phyloP scores from a whole-genome alignment of 176 grass and related monocot genomes.

The Lolium perenne region DNA sequence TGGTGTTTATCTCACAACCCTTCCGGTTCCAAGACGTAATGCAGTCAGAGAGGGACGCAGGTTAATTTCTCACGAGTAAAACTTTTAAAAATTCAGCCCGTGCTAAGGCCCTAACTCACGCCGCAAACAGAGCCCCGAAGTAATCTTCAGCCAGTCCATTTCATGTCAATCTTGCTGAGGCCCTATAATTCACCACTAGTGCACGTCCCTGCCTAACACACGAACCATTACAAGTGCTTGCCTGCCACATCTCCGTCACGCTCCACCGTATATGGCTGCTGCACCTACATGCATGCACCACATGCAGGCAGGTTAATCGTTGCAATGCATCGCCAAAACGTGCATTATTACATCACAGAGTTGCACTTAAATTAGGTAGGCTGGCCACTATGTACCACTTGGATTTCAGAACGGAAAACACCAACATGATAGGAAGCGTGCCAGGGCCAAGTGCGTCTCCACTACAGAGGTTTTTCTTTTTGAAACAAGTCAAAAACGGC shows the following conservation, averaged over 20 bases:
- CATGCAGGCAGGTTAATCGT: background rate
- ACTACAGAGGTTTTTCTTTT: background rate
- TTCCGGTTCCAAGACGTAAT: background rate
- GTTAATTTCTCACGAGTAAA: background rate
- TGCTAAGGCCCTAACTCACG: background rate
- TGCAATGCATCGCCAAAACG: slow-evolving; percentile 17
- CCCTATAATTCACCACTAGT: background rate
- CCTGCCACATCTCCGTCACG: background rate
- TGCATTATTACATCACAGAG: background rate
- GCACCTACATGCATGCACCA: slow-evolving; percentile 13
- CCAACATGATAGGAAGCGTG: background rate
- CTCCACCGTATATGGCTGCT: slow-evolving; percentile 14
- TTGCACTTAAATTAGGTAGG: slow-evolving; percentile 16
- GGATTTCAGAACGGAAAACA: background rate
- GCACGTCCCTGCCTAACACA: slow-evolving; percentile 19
- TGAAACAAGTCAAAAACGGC: background rate
- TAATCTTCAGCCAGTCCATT: background rate
- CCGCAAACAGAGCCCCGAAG: background rate
- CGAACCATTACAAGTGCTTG: background rate
- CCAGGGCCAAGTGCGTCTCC: slow-evolving; percentile 33
- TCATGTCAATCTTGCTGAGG: background rate
- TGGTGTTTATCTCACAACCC: background rate
- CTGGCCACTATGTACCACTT: slow-evolving; percentile 39
- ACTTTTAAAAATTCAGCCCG: background rate
- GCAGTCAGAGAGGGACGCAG: background rate